These are phyloP conservation scores for Cucumis sativus DNA, from an alignment of 306 rosid genomes.

Conservation along the genomic window Cucumber_9930_V3 NC_026655.2:14546501-14547000, in stretches of 20 bases:
- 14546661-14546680: slow-evolving; percentile 69
- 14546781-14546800: slow-evolving; percentile 53
- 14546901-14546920: background rate
- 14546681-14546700: slow-evolving; percentile 68
- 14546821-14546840: background rate
- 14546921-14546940: background rate
- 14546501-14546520: background rate
- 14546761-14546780: slow-evolving; percentile 57
- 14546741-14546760: slow-evolving; percentile 45
- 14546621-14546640: slow-evolving; percentile 40
- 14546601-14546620: slow-evolving; percentile 42
- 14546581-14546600: background rate
- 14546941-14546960: background rate
- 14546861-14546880: background rate
- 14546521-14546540: background rate
- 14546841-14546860: background rate
- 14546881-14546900: background rate
- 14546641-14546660: slow-evolving; percentile 51
- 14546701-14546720: slow-evolving; percentile 72
- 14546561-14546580: background rate
- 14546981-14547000: background rate
- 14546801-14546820: background rate
- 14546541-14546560: background rate
- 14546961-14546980: background rate
- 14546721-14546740: slow-evolving; percentile 72